Base-by-base conservation (phyloP, 257 asterid species). In the Gentiana straminea region DNA sequence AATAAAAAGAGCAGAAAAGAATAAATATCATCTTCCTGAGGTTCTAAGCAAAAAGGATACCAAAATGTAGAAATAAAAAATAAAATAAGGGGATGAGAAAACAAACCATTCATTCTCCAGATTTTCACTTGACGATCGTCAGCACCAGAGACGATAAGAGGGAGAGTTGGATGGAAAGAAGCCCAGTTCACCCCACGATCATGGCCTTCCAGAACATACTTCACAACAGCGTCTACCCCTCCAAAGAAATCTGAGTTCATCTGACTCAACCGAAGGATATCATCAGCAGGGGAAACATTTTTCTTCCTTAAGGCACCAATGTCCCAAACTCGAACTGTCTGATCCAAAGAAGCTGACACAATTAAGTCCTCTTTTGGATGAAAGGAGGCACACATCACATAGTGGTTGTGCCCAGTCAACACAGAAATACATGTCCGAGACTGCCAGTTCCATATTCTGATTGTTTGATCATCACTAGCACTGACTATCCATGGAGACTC, bases 171-270 rank as follows among this genome's bases (percentile, higher is more conserved):
- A 69, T 86, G 94, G 62, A 86, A 87, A 8, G 96, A 84, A 73
- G 86, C 96, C 96, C 96, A 81, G 65, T 84, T 86, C 65, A 86
- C 96, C 63, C 91, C 97, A 70, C 97, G 77, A 54, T 80, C 89
- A 61, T 86, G 92, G 59, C 96, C 92, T 68, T 86, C 92, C 74
- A 86, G 64, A 46, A 86, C 92, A 75, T 86, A 81, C 76, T 84
- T 86, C 61, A 81, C 94, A 62, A 84, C 92, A 70, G 89, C 91
- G 76, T 81, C 92, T 67, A 86, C 89, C 57, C 92, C 96, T 39
- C 92, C 92, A 76, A 81, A 84, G 70, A 84, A 80, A 59, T 86
- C 92, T 0, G 89, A 61, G 62, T 88, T 92, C 98, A 92, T 88
- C 74, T 88, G 97, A 38, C 97, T 81, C 70, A 88, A 51, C 5